A percentile compares a stretch with the other conserved stretches of the same genome.
Evolutionary conservation across 192 early-diverging fungal species (phyloP).

Genomic region (Haplosporangium gracile): DNA sequence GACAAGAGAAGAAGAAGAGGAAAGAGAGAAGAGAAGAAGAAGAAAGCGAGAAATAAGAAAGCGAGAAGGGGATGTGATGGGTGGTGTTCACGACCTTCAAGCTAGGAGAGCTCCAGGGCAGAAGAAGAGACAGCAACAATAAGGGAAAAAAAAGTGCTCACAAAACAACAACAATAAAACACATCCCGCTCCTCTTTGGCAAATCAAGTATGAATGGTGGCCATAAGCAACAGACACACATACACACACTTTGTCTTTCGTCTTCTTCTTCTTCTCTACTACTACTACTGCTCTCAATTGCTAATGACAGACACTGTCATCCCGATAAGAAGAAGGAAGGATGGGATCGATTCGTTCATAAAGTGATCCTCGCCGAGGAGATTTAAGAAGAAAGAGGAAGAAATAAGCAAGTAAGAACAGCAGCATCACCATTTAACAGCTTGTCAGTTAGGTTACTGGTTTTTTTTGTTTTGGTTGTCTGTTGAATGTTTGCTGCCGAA

Average conservation of each 20-base stretch:
- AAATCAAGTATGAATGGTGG: neutral
- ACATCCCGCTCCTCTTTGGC: neutral
- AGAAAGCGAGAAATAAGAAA: neutral
- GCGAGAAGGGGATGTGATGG: neutral
- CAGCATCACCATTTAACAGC: neutral
- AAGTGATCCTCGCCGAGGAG: neutral
- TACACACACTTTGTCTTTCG: neutral
- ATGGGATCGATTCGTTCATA: conserved; percentile 2
- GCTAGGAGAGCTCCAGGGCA: neutral
- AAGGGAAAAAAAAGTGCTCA: conserved; percentile 18
- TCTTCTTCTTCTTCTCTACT: neutral
- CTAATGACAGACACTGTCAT: neutral
- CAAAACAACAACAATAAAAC: conserved; percentile 16
- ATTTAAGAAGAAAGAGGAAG: neutral
- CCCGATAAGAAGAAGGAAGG: neutral
- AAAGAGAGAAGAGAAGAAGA: neutral
- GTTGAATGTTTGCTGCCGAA: too few relatives aligned
- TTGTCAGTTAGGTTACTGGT: neutral
- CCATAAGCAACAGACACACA: neutral
- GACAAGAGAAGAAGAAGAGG: neutral
- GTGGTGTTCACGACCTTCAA: neutral
- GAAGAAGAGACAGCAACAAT: neutral
- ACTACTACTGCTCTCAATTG: neutral
- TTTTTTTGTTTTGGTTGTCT: neutral
- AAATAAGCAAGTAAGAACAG: too few relatives aligned